Evolutionary conservation across 192 early-diverging fungal species (phyloP), one percentile per base, ranked within the genome.

Genomic region (Rhizophagus clarus): DNA sequence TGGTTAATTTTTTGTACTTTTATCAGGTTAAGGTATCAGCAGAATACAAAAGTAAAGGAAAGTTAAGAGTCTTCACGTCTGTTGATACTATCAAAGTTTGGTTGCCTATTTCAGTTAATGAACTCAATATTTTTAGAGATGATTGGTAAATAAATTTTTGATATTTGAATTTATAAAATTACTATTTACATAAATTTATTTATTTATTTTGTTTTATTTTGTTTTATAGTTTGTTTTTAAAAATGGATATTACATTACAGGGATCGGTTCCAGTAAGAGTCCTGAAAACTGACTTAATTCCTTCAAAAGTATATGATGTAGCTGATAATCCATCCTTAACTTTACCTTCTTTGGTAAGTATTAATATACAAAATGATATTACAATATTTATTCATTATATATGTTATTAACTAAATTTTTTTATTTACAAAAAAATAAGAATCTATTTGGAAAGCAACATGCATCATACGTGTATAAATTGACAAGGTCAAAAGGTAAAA

Each of bases 401-500:
- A 17, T 56, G 5, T 20, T 22, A 37, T 24, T 47, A 7, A 7
- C 2, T 20, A 47, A 28, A 40, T 2, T 66, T 73, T 69, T 66
- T 40, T n/a, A 40, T 24, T 22, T 17, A 34, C 24, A 42, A 72
- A 12, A 37, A 77, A 47, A n/a, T n/a, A n/a, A 90, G 89, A 90
- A 82, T 10, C 37, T 90, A 10, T 90, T 90, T 63, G 88, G 87
- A 29, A 85, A 83, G 34, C 89, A 90, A 64, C 77, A 85, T 11
- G 87, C 88, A 9, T 86, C 85, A 6, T 90, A 89, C 82, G 84
- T 90, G 11, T 90, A 89, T 67, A 90, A 87, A 75, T 79, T 90
- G 40, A 81, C 86, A 34, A 82, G 84, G 40, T 73, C 81, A 49
- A 51, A 87, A 75, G 86, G 88, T 87, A 83, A 69, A 47, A 8